phyloP scores from a whole-genome alignment of 768 basidiomycete species.

The Naganishia antarctica region DNA sequence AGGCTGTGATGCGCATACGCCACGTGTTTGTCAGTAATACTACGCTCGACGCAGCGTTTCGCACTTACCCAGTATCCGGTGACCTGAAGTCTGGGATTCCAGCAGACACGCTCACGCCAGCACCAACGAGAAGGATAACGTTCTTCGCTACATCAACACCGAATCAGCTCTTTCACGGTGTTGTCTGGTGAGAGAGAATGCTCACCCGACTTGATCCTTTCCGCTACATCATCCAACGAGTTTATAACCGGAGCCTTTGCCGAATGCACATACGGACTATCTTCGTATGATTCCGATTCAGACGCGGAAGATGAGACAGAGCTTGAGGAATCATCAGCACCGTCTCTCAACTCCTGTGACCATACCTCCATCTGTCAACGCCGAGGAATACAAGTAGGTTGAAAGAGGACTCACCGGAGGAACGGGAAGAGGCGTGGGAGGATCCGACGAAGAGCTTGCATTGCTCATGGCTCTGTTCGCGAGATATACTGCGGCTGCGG shows the following conservation, averaged over 20 bases:
- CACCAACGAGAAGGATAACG: constrained; percentile 46
- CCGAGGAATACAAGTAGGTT: background rate
- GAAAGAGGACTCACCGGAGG: constrained; percentile 3
- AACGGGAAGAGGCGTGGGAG: background rate
- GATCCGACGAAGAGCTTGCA: constrained; percentile 1
- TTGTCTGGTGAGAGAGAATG: constrained; percentile 12
- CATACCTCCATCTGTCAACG: background rate
- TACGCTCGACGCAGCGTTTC: background rate
- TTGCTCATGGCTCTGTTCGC: background rate
- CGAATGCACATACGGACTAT: constrained; percentile 6
- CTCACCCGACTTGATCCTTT: constrained; percentile 33
- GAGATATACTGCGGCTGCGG: background rate
- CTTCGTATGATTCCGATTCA: background rate
- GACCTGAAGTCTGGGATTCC: constrained; percentile 71
- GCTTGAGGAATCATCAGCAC: background rate
- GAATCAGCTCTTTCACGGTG: background rate
- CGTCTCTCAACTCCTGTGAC: background rate
- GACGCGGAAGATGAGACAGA: background rate
- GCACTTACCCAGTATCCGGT: constrained; percentile 42
- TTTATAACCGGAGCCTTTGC: background rate
- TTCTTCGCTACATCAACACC: constrained; percentile 34
- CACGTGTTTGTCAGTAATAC: constrained; percentile 56
- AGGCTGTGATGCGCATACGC: constrained; percentile 74
- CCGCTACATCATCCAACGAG: constrained; percentile 29
- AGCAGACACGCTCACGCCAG: constrained; percentile 50